phyloP scores from a whole-genome alignment of 1,284 basidiomycete species.

The Ganoderma sinense region DNA sequence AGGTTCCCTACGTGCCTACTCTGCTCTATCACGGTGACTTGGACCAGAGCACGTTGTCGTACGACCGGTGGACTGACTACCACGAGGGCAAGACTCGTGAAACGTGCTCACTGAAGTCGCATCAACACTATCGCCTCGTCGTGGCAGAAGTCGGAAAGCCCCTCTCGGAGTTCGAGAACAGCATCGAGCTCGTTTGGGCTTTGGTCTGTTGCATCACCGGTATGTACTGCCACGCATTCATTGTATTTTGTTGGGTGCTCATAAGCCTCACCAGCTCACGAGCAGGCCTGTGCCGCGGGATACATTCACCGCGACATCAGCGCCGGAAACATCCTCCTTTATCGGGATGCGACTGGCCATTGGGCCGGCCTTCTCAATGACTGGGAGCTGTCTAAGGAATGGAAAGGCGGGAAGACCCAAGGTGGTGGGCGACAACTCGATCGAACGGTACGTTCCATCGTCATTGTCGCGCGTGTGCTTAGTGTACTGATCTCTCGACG shows the following conservation, averaged over 20 bases:
- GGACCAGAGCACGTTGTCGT: slow-evolving; percentile 3
- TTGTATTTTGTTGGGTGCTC: background rate
- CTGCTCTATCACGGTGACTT: slow-evolving; percentile 25
- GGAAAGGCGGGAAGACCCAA: background rate
- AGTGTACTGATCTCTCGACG: background rate
- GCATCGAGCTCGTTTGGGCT: background rate
- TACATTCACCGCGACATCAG: slow-evolving; percentile 24
- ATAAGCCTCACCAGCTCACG: background rate
- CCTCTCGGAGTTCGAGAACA: slow-evolving; percentile 8
- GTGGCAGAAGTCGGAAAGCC: slow-evolving; percentile 22
- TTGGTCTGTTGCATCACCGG: slow-evolving; percentile 4
- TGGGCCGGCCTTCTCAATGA: slow-evolving; percentile 11
- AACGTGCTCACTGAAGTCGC: slow-evolving; percentile 9
- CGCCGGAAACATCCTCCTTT: slow-evolving; percentile 19
- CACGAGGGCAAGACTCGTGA: background rate
- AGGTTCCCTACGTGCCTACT: slow-evolving; percentile 29
- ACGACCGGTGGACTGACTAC: background rate
- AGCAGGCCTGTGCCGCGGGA: background rate
- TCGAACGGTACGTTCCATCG: slow-evolving; percentile 4
- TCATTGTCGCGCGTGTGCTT: background rate
- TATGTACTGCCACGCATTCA: background rate
- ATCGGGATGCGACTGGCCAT: background rate
- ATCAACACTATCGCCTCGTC: slow-evolving; percentile 25
- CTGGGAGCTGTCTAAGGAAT: slow-evolving; percentile 19
- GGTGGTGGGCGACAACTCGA: slow-evolving; percentile 10